Evolutionary conservation across 345 rosid genomes (phyloP), one percentile per base, ranked within the genome.

Genomic region (Jatropha curcas): DNA sequence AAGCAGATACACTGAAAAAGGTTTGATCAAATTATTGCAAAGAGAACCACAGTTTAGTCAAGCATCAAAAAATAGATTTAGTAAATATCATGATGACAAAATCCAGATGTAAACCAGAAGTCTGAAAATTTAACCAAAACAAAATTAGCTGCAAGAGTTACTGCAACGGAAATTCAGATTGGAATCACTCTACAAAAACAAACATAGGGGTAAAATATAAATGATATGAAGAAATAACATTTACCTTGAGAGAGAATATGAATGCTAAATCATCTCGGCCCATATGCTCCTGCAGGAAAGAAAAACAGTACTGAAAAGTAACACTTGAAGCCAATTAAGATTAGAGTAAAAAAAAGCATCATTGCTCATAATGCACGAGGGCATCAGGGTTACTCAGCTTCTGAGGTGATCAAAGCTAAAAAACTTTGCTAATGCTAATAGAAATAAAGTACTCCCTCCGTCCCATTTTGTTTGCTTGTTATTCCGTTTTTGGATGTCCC

Each of bases 161-260:
- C 28, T 30, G 39, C 28, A 50, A 53, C 25, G 1, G 20, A 53
- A 51, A 65, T 51, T 34, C 33, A 65, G 19, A 41, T 17, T 17
- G 53, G 58, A 27, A 51, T 31, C 28, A 55, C 28, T 56, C 60
- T 35, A 17, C 25, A 50, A 35, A 65, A 59, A 51, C 63, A 55
- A 45, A 5, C 63, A 64, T 48, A 30, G 17, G 46, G 20, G n/a
- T n/a, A n/a, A n/a, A n/a, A 60, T 48, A 12, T 12, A 56, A 24
- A 65, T 48, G 60, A 69, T 51, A 53, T 59, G 37, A 30, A 55
- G 51, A 57, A 39, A 77, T 70, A 68, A 65, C 67, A 62, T 61
- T 62, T 81, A 89, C 99, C 97, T 90, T 95, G 63, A 90, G 88
- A 39, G 96, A 90, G 84, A 90, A 95, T 79, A 88, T 81, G 83